These are phyloP conservation scores for Rhynchosporium agropyri DNA, from an alignment of 2,329 filamentous ascomycete species.

Conservation along the genomic window DNA sequence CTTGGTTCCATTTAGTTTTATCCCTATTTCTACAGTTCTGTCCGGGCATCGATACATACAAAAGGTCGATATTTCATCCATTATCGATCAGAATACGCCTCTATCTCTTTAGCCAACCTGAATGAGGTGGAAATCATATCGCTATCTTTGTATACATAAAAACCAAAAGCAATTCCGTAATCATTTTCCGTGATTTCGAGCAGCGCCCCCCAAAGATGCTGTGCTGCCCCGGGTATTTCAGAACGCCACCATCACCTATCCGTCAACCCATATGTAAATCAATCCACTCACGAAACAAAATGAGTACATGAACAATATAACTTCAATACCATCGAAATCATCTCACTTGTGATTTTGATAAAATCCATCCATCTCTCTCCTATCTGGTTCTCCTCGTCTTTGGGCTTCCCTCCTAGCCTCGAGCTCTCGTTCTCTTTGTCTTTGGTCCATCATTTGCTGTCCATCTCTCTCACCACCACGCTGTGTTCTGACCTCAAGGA, in stretches of 20 bases:
- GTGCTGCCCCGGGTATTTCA: conserved; percentile 11
- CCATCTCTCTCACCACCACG: background rate
- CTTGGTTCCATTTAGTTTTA: background rate
- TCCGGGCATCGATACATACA: conserved; percentile 10
- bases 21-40: conserved; percentile 11
- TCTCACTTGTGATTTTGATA: too few species aligned
- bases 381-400: background rate
- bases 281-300: background rate
- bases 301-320: background rate
- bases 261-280: background rate
- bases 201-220: background rate
- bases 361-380: background rate
- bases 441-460: conserved; percentile 2
- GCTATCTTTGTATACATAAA: background rate
- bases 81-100: background rate
- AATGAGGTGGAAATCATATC: background rate
- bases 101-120: too few species aligned
- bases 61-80: background rate
- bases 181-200: too few species aligned
- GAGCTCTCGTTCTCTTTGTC: background rate
- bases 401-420: conserved; percentile 7
- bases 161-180: background rate
- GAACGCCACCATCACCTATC: conserved; percentile 3
- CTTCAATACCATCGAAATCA: background rate
- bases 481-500: background rate